These are phyloP conservation scores for Kazachstania martiniae DNA, from an alignment of 805 yeast species.

Conservation along the genomic window DNA sequence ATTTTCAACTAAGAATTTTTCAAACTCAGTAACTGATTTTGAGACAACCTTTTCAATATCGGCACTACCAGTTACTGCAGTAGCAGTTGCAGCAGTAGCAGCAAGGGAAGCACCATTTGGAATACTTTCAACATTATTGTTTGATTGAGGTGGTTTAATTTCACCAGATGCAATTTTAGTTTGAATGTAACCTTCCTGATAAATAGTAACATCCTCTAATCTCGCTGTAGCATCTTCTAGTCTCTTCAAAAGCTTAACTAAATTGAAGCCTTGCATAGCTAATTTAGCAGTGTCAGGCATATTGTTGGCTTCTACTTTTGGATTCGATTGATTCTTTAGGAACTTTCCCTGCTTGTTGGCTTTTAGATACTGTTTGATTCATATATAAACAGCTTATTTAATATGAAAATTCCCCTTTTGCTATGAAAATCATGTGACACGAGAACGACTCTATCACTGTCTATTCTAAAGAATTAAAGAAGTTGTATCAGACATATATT, in stretches of 20 bases:
- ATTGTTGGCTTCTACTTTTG: too few species aligned
- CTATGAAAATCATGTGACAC: too few species aligned
- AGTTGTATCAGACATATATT: too few species aligned
- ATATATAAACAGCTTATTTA: too few species aligned
- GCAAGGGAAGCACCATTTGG: slow-evolving; percentile 7
- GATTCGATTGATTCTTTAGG: too few species aligned
- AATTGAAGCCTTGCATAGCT: slow-evolving; percentile 65
- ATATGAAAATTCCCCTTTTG: too few species aligned
- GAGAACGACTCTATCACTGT: too few species aligned
- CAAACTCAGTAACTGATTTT: slow-evolving; percentile 42
- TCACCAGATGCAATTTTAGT: slow-evolving; percentile 14
- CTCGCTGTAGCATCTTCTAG: slow-evolving; percentile 91
- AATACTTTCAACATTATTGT: neutral
- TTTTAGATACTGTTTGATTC: too few species aligned
- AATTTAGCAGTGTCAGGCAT: slow-evolving; percentile 11
- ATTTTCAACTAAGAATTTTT: slow-evolving; percentile 38
- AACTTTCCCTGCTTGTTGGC: too few species aligned
- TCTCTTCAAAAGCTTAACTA: slow-evolving; percentile 70
- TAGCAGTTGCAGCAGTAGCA: slow-evolving; percentile 9
- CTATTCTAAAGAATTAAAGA: too few species aligned
- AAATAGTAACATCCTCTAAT: slow-evolving; percentile 76
- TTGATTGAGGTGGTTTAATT: neutral
- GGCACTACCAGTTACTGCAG: slow-evolving; percentile 4
- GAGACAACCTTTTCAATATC: slow-evolving; percentile 22
- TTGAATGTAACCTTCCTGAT: slow-evolving; percentile 50